A percentile compares a stretch with the other conserved stretches of the same genome.
These are phyloP conservation scores for Pyrenochaeta sp. DNA, from an alignment of 2,329 filamentous ascomycete genomes.

Conservation along the genomic window DNA sequence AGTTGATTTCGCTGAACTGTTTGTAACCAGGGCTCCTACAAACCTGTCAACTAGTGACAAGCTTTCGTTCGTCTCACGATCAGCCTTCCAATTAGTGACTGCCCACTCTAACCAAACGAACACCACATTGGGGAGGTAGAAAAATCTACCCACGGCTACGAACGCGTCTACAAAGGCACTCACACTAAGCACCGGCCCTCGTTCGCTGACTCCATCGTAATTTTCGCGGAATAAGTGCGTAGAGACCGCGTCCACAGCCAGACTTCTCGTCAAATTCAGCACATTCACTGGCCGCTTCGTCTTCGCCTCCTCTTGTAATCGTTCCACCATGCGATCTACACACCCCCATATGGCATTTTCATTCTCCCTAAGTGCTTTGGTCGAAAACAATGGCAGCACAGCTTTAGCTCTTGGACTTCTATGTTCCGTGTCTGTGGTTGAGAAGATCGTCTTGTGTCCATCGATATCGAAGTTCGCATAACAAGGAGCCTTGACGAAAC, in stretches of 20 bases:
- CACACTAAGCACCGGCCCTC: slow-evolving; percentile 44
- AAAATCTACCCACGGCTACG: slow-evolving; percentile 64
- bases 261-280: slow-evolving; percentile 58
- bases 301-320: slow-evolving; percentile 47
- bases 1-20: slow-evolving; percentile 40
- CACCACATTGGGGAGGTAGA: slow-evolving; percentile 58
- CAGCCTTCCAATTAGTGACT: slow-evolving; percentile 45
- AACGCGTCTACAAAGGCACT: slow-evolving; percentile 64
- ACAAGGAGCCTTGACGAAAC: slow-evolving; percentile 61
- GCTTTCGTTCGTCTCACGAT: slow-evolving; percentile 44
- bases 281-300: slow-evolving; percentile 55
- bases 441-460: slow-evolving; percentile 64
- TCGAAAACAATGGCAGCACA: slow-evolving; percentile 60
- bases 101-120: slow-evolving; percentile 53
- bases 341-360: slow-evolving; percentile 52
- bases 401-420: slow-evolving; percentile 59
- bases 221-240: slow-evolving; percentile 62
- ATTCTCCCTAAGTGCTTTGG: slow-evolving; percentile 53
- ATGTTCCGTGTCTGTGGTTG: slow-evolving; percentile 52
- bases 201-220: slow-evolving; percentile 59
- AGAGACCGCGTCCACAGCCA: slow-evolving; percentile 64
- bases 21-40: slow-evolving; percentile 51
- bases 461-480: slow-evolving; percentile 68
- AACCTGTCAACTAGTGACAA: slow-evolving; percentile 55
- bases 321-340: slow-evolving; percentile 53